Conservation (phyloP, 164 flowering plant genomes). For the Saururus chinensis region DNA sequence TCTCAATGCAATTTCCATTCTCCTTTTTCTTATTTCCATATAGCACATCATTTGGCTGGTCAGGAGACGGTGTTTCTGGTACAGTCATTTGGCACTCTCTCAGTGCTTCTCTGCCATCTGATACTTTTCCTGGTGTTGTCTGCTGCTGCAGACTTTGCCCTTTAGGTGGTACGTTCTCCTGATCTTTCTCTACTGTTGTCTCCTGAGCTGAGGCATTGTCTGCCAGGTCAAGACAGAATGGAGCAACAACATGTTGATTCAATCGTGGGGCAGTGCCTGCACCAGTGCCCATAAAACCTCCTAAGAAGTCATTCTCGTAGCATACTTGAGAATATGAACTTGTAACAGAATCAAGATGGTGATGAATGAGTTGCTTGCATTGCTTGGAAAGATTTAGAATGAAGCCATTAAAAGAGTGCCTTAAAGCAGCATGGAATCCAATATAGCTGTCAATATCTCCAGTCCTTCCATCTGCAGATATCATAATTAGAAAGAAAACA, state of each 20-base stretch:
- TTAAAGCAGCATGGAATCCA: slow-evolving; percentile 83
- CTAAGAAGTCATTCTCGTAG: slow-evolving; percentile 45
- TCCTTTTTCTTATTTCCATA: slow-evolving; percentile 51
- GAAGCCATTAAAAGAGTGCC: slow-evolving; percentile 67
- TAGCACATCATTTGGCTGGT: slow-evolving; percentile 59
- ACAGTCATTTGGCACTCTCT: slow-evolving; percentile 75
- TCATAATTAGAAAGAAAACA: background rate
- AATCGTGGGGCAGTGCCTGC: slow-evolving; percentile 19
- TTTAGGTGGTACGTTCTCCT: slow-evolving; percentile 79
- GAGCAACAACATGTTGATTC: slow-evolving; percentile 33
- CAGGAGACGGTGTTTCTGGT: slow-evolving; percentile 98
- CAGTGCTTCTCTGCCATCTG: slow-evolving; percentile 45
- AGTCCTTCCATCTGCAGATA: slow-evolving; percentile 40
- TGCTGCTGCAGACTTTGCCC: slow-evolving; percentile 32
- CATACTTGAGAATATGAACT: slow-evolving; percentile 90
- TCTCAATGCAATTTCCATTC: slow-evolving; percentile 40
- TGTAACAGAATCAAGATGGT: slow-evolving; percentile 95
- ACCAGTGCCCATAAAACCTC: slow-evolving; percentile 26
- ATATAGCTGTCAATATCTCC: slow-evolving; percentile 86
- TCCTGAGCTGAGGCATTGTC: slow-evolving; percentile 26
- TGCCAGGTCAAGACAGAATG: slow-evolving; percentile 58
- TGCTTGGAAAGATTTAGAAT: slow-evolving; percentile 67
- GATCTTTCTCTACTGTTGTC: slow-evolving; percentile 29
- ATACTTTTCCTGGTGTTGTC: slow-evolving; percentile 72
- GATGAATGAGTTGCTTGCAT: slow-evolving; percentile 83